Conservation (phyloP, 2,329 filamentous ascomycete genomes). For the Epichloe glyceriae region DNA sequence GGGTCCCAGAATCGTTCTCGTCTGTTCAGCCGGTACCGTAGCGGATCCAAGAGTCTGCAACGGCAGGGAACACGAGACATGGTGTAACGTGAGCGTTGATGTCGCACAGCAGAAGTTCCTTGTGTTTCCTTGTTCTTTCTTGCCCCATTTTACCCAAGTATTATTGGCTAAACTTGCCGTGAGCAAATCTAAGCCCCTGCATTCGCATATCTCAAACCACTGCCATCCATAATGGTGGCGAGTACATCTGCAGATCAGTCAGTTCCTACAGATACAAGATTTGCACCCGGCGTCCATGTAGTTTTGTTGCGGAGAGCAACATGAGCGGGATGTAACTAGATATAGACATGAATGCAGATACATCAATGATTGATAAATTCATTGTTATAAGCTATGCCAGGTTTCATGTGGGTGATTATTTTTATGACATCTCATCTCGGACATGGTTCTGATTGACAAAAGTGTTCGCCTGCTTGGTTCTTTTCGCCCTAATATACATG, state of each 20-base stretch:
- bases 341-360: not conserved
- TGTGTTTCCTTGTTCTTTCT: not conserved
- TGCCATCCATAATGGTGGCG: not conserved
- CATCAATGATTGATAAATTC: too few species aligned
- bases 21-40: constrained; percentile 17
- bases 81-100: not conserved
- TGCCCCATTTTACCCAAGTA: not conserved
- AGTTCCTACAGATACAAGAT: not conserved
- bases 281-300: not conserved
- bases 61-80: constrained; percentile 1
- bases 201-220: not conserved
- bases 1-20: constrained; percentile 16
- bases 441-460: too few species aligned
- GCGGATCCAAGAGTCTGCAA: constrained; percentile 16
- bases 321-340: not conserved
- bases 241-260: not conserved
- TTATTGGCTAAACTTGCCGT: not conserved
- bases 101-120: not conserved
- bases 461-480: too few species aligned
- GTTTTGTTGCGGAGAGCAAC: not conserved
- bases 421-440: too few species aligned
- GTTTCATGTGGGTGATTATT: too few species aligned
- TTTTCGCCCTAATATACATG: too few species aligned
- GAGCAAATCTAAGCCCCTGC: not conserved
- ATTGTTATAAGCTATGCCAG: too few species aligned